phyloP scores from a whole-genome alignment of 1,284 basidiomycete genomes.

The Heterobasidion annosum region DNA sequence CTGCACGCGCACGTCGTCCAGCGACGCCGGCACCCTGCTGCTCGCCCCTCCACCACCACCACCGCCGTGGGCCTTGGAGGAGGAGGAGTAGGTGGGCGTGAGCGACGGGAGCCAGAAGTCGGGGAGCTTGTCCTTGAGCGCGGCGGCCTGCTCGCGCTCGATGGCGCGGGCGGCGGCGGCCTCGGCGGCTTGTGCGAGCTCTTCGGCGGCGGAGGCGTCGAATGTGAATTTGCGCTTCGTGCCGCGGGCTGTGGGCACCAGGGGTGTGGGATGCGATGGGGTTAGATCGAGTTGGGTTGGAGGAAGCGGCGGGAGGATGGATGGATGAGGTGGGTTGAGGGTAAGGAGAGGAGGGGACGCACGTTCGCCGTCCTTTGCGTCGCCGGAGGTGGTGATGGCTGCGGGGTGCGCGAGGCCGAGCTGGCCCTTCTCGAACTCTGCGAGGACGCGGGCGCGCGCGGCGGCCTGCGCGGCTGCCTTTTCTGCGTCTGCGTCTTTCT shows the following conservation, averaged over 20 bases:
- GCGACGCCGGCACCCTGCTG: slow-evolving; percentile 48
- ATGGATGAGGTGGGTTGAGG: background rate
- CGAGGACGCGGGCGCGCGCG: slow-evolving; percentile 77
- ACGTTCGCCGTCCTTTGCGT: slow-evolving; percentile 21
- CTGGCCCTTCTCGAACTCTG: slow-evolving; percentile 82
- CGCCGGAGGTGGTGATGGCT: slow-evolving; percentile 27
- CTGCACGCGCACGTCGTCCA: slow-evolving; percentile 77
- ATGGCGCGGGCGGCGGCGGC: slow-evolving; percentile 75
- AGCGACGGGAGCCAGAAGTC: slow-evolving; percentile 92
- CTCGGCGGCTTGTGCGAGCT: slow-evolving; percentile 71
- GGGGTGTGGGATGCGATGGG: background rate
- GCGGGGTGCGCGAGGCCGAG: slow-evolving; percentile 45
- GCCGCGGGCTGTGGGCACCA: slow-evolving; percentile 33
- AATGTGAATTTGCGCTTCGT: slow-evolving; percentile 75
- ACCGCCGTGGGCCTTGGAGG: too few species aligned
- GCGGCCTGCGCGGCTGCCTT: slow-evolving; percentile 52
- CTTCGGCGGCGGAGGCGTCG: slow-evolving; percentile 62
- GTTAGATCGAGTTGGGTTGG: background rate
- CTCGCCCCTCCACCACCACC: too few species aligned
- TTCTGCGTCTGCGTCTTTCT: slow-evolving; percentile 70
- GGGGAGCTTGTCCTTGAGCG: slow-evolving; percentile 79
- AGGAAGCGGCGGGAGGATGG: background rate
- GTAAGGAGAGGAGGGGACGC: slow-evolving; percentile 14
- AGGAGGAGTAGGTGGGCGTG: slow-evolving; percentile 68
- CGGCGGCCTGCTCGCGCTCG: slow-evolving; percentile 78